Base-by-base conservation (phyloP, 2,329 filamentous ascomycete genomes). In the Claviceps paspali region DNA sequence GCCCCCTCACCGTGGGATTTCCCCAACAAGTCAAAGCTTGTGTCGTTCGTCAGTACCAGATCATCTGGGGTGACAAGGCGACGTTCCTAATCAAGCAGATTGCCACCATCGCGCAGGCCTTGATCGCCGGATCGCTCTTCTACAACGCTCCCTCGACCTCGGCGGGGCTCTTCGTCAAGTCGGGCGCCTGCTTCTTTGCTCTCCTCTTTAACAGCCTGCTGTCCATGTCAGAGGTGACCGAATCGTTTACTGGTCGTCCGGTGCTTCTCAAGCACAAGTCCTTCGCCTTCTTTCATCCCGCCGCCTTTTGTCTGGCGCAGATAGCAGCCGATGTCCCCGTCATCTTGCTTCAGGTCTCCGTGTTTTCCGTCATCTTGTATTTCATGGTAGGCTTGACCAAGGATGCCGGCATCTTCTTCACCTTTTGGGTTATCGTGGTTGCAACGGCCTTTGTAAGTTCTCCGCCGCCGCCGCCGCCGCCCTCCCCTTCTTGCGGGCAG, bases 81-180 rank as follows among this genome's bases (percentile, higher is more conserved):
- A 76, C 73, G 0, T 72, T 79, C 28, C 45, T 76, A 42, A 73
- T 79, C 55, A 78, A 76, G 49, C 73, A 79, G 45, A 53, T 62
- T 5, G 65, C 67, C 0, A 75, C 69, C 2, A 48, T 80, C 6
- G 47, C 64, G 0, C 72, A 79, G 46, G 74, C 76, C 0, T 53
- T 82, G 5, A 70, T 82, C 40, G 63, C 68, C 2, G 77, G 76
- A 6, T 80, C 76, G 0, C 62, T 82, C 3, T 82, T 82, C 55
- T 82, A 81, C 55, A 65, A 76, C 38, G 70, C 76, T 0, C 67
- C 75, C 0, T 41, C 57, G 18, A 72, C 67, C 35, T 71, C 73
- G 0, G 62, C 55, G 1, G 78, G 77, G 7, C 54, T 82, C 0
- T 82, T 82, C 51, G 50, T 70, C 46, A 79, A 79, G 46, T 65